phyloP scores from a whole-genome alignment of 352 stramenopile species.

The Pythium plurisporium region DNA sequence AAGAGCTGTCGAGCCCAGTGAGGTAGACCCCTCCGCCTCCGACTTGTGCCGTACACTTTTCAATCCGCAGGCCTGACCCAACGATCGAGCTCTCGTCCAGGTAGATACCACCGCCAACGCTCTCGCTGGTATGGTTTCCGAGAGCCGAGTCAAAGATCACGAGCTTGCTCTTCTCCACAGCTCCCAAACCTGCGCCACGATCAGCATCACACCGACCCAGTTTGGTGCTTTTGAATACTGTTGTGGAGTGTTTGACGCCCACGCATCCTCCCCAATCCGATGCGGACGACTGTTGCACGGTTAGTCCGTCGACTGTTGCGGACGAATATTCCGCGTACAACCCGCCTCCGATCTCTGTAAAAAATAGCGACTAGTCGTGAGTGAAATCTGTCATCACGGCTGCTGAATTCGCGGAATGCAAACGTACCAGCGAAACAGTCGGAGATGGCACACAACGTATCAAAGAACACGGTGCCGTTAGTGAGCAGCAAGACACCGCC shows the following conservation, averaged over 20 bases:
- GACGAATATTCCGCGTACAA: constrained; percentile 21
- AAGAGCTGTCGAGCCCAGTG: background rate
- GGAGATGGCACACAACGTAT: constrained; percentile 23
- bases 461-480: constrained; percentile 34
- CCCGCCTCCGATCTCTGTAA: constrained; percentile 7
- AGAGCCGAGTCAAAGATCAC: constrained; percentile 3
- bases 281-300: background rate
- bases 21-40: constrained; percentile 14
- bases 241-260: background rate
- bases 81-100: constrained; percentile 14
- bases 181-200: constrained; percentile 8
- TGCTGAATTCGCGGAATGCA: too few relatives aligned
- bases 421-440: constrained; percentile 34
- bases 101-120: constrained; percentile 12
- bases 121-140: background rate
- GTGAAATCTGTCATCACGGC: too few relatives aligned
- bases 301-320: constrained; percentile 5
- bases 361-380: background rate
- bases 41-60: background rate
- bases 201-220: background rate
- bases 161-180: constrained; percentile 5
- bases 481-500: constrained; percentile 39
- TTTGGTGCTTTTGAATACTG: background rate
- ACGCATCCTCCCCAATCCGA: constrained; percentile 11
- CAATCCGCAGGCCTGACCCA: background rate